These are phyloP conservation scores for Brettanomyces naardenensis DNA, from an alignment of 805 yeast genomes.

Conservation along the genomic window DNA sequence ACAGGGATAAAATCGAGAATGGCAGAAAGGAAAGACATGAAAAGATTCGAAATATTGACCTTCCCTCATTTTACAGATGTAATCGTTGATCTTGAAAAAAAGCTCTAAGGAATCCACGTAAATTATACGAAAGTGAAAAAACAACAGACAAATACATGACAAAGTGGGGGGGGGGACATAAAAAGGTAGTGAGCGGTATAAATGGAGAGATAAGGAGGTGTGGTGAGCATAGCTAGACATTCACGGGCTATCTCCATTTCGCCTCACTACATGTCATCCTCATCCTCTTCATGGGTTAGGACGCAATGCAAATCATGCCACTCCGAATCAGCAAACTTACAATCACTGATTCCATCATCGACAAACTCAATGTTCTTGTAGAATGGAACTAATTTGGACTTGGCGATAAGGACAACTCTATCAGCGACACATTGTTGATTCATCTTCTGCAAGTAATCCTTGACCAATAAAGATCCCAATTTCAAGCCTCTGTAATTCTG, in stretches of 20 bases:
- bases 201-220: too few relatives aligned
- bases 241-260: too few relatives aligned
- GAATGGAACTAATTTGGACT: conserved; percentile 60
- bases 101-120: too few relatives aligned
- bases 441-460: conserved; percentile 86
- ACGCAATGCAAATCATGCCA: conserved; percentile 52
- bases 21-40: too few relatives aligned
- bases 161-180: too few relatives aligned
- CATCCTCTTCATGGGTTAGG: conserved; percentile 37
- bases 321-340: conserved; percentile 46
- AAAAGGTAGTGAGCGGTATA: too few relatives aligned
- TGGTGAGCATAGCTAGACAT: too few relatives aligned
- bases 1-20: background rate
- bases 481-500: conserved; percentile 76
- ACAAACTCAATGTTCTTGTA: conserved; percentile 78
- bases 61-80: too few relatives aligned
- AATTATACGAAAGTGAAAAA: too few relatives aligned
- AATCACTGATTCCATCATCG: conserved; percentile 56
- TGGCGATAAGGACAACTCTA: conserved; percentile 66
- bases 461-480: conserved; percentile 73
- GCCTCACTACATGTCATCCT: conserved; percentile 21
- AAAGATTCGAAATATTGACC: too few relatives aligned
- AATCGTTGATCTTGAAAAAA: too few relatives aligned
- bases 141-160: too few relatives aligned
- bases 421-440: conserved; percentile 83